A percentile compares a stretch with the other conserved stretches of the same genome.
Conservation (phyloP, 164 flowering plant genomes). For the Malania oleifera region DNA sequence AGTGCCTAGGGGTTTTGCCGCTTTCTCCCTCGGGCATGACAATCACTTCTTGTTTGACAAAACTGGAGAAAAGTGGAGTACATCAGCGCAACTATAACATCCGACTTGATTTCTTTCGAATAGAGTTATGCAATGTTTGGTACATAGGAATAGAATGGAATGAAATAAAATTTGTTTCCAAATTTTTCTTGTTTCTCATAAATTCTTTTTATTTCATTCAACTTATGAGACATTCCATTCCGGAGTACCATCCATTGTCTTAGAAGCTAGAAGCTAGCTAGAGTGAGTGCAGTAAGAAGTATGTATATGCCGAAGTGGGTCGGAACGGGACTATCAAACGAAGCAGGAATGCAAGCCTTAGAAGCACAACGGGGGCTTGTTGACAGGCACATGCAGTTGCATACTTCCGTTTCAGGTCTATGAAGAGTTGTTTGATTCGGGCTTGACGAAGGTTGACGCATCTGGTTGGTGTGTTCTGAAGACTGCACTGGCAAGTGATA, state of each 20-base stretch:
- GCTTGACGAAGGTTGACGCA: slow-evolving; percentile 36
- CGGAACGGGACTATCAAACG: slow-evolving; percentile 4
- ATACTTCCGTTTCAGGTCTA: slow-evolving; percentile 12
- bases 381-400: slow-evolving; percentile 16
- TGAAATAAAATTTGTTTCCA: no score
- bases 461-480: slow-evolving; percentile 50
- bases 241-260: no score
- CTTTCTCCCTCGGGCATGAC: slow-evolving; percentile 1
- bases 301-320: not conserved
- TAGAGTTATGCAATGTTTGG: no score
- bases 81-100: not conserved
- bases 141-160: no score
- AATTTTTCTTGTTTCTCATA: no score
- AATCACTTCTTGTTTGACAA: slow-evolving; percentile 15
- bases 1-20: slow-evolving; percentile 7
- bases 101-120: not conserved
- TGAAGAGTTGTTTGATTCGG: slow-evolving; percentile 46
- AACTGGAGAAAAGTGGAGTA: slow-evolving; percentile 1
- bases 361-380: not conserved
- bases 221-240: no score
- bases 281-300: no score
- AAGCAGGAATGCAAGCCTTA: not conserved
- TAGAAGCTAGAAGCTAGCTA: slow-evolving; percentile 3
- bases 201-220: no score
- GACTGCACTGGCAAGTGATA: slow-evolving; percentile 64